phyloP scores from a whole-genome alignment of 1,284 basidiomycete genomes.

The Wallemia ichthyophaga region DNA sequence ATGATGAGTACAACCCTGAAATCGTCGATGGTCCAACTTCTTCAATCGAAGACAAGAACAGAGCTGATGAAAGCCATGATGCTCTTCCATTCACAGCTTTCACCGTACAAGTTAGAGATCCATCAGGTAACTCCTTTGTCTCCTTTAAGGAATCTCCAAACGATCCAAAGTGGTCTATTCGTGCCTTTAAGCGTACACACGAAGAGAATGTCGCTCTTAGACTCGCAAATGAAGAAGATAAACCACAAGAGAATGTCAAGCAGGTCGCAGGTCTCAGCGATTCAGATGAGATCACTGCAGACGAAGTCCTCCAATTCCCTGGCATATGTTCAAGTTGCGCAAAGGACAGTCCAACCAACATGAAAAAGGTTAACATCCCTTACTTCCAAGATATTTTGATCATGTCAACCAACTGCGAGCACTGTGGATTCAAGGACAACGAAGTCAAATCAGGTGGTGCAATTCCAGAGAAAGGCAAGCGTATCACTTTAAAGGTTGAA shows the following conservation, averaged over 20 bases:
- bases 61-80: conserved; percentile 14
- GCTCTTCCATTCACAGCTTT: conserved; percentile 32
- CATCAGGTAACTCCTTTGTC: conserved; percentile 78
- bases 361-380: conserved; percentile 92
- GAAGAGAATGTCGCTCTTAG: conserved; percentile 65
- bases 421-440: conserved; percentile 86
- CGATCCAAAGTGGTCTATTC: conserved; percentile 75
- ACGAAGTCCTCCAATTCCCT: conserved; percentile 73
- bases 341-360: conserved; percentile 49
- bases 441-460: conserved; percentile 86
- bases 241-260: conserved; percentile 11
- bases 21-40: not conserved
- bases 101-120: conserved; percentile 68
- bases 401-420: conserved; percentile 92
- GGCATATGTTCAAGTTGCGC: conserved; percentile 71
- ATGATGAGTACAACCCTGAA: conserved; percentile 14
- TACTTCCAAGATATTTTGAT: conserved; percentile 95
- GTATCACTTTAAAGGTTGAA: conserved; percentile 63
- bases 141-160: conserved; percentile 43
- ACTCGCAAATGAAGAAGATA: conserved; percentile 19
- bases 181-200: conserved; percentile 49
- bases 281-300: conserved; percentile 21
- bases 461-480: conserved; percentile 56
- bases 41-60: conserved; percentile 9
- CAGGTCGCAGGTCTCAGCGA: conserved; percentile 8